Conservation (phyloP, 2,329 filamentous ascomycete genomes). For the Grosmannia serpens region DNA sequence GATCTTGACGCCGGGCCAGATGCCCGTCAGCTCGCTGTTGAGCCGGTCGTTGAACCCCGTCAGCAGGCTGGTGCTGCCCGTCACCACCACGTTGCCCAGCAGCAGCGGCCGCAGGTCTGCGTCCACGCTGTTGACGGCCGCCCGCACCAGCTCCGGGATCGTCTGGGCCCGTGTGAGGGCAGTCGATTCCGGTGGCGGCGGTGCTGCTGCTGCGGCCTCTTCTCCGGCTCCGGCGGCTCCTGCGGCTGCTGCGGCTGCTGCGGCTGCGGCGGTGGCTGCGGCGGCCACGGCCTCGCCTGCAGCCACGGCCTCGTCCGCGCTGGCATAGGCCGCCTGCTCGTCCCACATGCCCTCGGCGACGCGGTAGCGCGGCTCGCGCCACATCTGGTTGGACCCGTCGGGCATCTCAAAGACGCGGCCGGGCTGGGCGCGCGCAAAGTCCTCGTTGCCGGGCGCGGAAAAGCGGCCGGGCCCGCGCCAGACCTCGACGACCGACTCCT, state of each 20-base stretch:
- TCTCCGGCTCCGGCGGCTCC: too few relatives aligned
- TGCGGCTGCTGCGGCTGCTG: too few relatives aligned
- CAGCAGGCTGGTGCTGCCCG: constrained; percentile 74
- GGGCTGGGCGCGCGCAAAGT: constrained; percentile 59
- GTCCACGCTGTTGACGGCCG: constrained; percentile 68
- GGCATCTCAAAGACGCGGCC: constrained; percentile 94
- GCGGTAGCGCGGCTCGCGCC: constrained; percentile 76
- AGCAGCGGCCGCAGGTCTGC: constrained; percentile 77
- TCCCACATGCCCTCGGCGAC: constrained; percentile 88
- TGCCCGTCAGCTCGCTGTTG: constrained; percentile 66
- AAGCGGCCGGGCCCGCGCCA: constrained; percentile 75
- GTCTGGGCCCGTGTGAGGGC: constrained; percentile 41
- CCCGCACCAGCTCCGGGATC: constrained; percentile 70
- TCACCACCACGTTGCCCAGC: constrained; percentile 84
- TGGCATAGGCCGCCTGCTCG: constrained; percentile 55
- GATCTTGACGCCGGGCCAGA: constrained; percentile 78
- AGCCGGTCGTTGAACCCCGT: constrained; percentile 88
- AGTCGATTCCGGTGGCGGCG: too few relatives aligned
- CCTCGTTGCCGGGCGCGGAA: constrained; percentile 56
- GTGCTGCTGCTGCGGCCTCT: too few relatives aligned
- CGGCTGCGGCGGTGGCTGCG: neutral
- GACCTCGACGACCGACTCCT: constrained; percentile 90
- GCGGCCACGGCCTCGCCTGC: constrained; percentile 3
- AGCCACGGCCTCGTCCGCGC: neutral
- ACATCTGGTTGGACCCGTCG: constrained; percentile 92